Percentiles rank a stretch among this genome's conserved stretches.
phyloP scores from a whole-genome alignment of 2,329 filamentous ascomycete genomes.

The Arthrobotrys sphaeroides region DNA sequence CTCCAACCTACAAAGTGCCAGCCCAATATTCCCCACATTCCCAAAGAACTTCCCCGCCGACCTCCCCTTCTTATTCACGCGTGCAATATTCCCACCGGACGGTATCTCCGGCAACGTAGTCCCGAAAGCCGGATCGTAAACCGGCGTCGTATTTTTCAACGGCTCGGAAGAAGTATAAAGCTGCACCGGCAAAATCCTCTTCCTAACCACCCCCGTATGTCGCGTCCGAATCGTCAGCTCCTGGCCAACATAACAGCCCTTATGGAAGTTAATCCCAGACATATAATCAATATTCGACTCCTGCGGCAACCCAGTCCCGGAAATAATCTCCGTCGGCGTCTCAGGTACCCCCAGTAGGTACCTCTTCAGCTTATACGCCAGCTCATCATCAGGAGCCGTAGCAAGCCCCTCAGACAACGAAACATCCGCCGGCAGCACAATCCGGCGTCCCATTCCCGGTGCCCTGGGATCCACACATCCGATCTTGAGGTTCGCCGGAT shows the following conservation, averaged over 20 bases:
- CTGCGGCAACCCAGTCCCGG: slow-evolving; percentile 78
- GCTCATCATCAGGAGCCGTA: slow-evolving; percentile 62
- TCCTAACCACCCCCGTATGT: slow-evolving; percentile 91
- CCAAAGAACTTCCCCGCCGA: slow-evolving; percentile 82
- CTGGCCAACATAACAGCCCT: slow-evolving; percentile 97
- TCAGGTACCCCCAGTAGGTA: slow-evolving; percentile 85
- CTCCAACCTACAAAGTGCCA: slow-evolving; percentile 86
- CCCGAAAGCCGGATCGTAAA: slow-evolving; percentile 41
- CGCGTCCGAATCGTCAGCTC: slow-evolving; percentile 95
- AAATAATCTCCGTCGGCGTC: slow-evolving; percentile 79
- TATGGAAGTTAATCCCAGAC: slow-evolving; percentile 87
- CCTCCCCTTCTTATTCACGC: slow-evolving; percentile 68
- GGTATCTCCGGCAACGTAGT: slow-evolving; percentile 58
- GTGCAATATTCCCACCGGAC: slow-evolving; percentile 66
- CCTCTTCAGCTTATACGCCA: slow-evolving; percentile 77
- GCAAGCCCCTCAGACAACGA: slow-evolving; percentile 44
- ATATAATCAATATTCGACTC: slow-evolving; percentile 90
- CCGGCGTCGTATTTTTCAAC: slow-evolving; percentile 39
- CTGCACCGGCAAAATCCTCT: slow-evolving; percentile 83
- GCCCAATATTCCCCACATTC: slow-evolving; percentile 83
- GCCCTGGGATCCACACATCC: slow-evolving; percentile 65
- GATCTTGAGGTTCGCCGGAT: slow-evolving; percentile 55
- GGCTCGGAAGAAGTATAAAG: slow-evolving; percentile 67
- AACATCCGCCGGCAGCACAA: slow-evolving; percentile 61
- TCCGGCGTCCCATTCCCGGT: slow-evolving; percentile 68